phyloP scores from a whole-genome alignment of 768 basidiomycete genomes.

The Tephrocybe sp. region DNA sequence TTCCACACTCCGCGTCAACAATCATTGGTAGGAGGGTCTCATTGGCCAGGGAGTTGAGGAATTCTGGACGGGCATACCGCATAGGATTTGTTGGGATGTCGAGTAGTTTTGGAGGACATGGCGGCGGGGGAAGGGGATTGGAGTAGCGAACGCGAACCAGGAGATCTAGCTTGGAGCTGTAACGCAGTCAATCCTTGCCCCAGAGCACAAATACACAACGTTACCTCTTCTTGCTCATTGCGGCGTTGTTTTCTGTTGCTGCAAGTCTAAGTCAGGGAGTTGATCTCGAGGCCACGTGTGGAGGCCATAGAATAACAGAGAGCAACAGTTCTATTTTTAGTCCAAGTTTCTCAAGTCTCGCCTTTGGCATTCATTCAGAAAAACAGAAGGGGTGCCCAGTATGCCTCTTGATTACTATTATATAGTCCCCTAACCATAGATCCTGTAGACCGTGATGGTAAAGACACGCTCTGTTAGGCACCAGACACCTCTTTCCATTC shows the following conservation, averaged over 20 bases:
- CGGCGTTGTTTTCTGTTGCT: neutral
- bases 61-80: conserved; percentile 86
- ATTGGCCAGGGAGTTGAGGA: conserved; percentile 76
- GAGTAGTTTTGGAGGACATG: conserved; percentile 95
- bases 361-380: no score
- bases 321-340: conserved; percentile 3
- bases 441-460: no score
- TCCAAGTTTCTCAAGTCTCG: no score
- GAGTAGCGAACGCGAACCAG: conserved; percentile 91
- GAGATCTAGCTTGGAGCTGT: conserved; percentile 76
- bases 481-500: no score
- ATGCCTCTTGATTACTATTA: no score
- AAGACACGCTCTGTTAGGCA: no score
- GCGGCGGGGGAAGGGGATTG: conserved; percentile 92
- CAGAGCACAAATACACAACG: neutral
- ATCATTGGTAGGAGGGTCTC: conserved; percentile 92
- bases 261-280: neutral
- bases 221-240: conserved; percentile 27
- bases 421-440: no score
- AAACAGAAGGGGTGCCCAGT: no score
- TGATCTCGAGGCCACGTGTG: neutral
- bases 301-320: neutral
- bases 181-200: conserved; percentile 11
- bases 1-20: conserved; percentile 94
- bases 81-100: conserved; percentile 88